A percentile compares a stretch with the other conserved stretches of the same genome.
Conservation (phyloP, 257 asterid genomes). For the Scutellaria baicalensis region DNA sequence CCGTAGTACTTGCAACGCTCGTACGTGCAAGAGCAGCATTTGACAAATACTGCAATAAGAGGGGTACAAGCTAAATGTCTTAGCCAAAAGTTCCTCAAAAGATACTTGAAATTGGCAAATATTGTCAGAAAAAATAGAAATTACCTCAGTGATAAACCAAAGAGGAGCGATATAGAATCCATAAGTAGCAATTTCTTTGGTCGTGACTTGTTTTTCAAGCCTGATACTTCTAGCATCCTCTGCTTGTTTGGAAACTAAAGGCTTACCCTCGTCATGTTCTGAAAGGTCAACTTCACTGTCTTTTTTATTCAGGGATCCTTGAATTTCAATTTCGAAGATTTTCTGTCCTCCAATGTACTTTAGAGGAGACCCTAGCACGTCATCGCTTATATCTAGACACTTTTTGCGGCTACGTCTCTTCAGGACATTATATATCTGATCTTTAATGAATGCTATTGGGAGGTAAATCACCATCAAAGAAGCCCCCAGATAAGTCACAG, state of each 20-base stretch:
- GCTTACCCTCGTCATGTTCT: conserved; percentile 56
- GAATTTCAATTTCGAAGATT: conserved; percentile 62
- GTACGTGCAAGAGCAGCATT: conserved; percentile 98
- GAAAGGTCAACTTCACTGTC: conserved; percentile 52
- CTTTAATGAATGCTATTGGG: conserved; percentile 81
- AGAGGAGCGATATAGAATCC: conserved; percentile 95
- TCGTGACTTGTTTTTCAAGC: conserved; percentile 50
- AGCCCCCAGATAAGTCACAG: conserved; percentile 96
- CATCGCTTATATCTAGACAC: conserved; percentile 27
- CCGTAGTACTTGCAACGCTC: conserved; percentile 98
- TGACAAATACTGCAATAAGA: conserved; percentile 69
- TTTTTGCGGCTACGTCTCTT: conserved; percentile 41
- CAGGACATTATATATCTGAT: conserved; percentile 45
- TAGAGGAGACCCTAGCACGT: conserved; percentile 46
- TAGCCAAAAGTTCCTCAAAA: neutral
- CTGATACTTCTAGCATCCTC: conserved; percentile 30
- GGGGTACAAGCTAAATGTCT: neutral
- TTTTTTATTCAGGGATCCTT: conserved; percentile 53
- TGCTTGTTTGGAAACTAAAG: conserved; percentile 46
- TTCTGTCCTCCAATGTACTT: conserved; percentile 54
- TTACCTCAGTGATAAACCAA: conserved; percentile 92
- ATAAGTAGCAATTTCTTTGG: conserved; percentile 76
- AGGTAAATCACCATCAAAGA: conserved; percentile 91
- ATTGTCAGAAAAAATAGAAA: neutral
- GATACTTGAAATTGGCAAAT: too few relatives aligned